These are phyloP conservation scores for Plasmodium gaboni DNA, from an alignment of 169 alveolate genomes.

Conservation along the genomic window DNA sequence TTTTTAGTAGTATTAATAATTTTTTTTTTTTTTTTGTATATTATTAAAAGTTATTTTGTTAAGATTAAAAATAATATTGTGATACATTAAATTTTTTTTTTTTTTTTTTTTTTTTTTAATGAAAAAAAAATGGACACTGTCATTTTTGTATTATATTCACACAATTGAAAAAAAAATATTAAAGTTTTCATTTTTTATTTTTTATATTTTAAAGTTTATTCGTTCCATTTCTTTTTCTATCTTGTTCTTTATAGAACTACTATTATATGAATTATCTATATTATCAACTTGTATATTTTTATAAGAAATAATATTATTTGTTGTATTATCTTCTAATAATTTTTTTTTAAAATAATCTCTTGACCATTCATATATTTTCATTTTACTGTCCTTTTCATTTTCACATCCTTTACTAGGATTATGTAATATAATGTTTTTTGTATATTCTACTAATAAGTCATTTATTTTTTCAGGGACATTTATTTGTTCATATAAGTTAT, in stretches of 20 bases:
- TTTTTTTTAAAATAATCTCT: slow-evolving; percentile 56
- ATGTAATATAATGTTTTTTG: slow-evolving; percentile 44
- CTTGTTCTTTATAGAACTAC: slow-evolving; percentile 32
- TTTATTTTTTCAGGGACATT: slow-evolving; percentile 51
- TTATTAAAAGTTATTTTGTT: too few relatives aligned
- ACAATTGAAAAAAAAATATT: slow-evolving; percentile 1
- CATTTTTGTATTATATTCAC: not conserved
- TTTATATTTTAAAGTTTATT: slow-evolving; percentile 36
- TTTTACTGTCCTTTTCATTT: slow-evolving; percentile 38
- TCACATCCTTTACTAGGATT: slow-evolving; percentile 23
- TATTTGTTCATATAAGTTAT: slow-evolving; percentile 41
- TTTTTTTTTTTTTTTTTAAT: not conserved
- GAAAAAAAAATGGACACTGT: not conserved
- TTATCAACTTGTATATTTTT: not conserved
- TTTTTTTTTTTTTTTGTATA: too few relatives aligned
- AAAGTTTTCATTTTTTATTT: not conserved
- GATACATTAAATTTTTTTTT: not conserved
- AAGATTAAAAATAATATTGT: too few relatives aligned
- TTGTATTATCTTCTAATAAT: slow-evolving; percentile 37
- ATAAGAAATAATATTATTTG: not conserved
- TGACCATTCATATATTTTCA: slow-evolving; percentile 58
- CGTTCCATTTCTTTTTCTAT: slow-evolving; percentile 61
- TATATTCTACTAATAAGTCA: slow-evolving; percentile 31
- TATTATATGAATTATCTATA: slow-evolving; percentile 1
- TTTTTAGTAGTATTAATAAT: too few relatives aligned